A percentile compares a stretch with the other conserved stretches of the same genome.
These are phyloP conservation scores for Martiniozyma asiatica DNA, from an alignment of 1,139 yeast species.

Conservation along the genomic window DNA sequence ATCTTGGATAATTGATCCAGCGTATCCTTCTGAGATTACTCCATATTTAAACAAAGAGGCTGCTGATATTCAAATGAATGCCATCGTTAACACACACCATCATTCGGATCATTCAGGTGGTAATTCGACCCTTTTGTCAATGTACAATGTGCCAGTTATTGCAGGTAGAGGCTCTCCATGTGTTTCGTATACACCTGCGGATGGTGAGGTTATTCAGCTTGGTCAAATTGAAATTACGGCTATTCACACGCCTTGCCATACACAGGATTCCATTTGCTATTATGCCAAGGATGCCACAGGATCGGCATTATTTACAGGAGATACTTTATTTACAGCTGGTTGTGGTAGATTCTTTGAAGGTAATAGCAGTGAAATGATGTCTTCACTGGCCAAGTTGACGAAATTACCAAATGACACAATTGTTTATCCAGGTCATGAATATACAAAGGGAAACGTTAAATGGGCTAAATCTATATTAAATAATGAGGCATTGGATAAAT, in stretches of 20 bases:
- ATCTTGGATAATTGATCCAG: conserved; percentile 88
- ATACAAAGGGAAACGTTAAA: conserved; percentile 69
- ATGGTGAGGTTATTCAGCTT: conserved; percentile 46
- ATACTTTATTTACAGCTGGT: conserved; percentile 86
- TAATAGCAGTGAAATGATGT: conserved; percentile 66
- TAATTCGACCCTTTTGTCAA: conserved; percentile 35
- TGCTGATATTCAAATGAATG: conserved; percentile 42
- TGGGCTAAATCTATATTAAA: conserved; percentile 60
- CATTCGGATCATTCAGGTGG: conserved; percentile 95
- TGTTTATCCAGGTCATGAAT: conserved; percentile 93
- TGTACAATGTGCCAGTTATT: conserved; percentile 56
- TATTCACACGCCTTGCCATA: conserved; percentile 93
- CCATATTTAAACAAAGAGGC: conserved; percentile 25
- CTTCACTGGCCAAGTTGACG: conserved; percentile 49
- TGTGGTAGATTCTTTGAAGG: conserved; percentile 98
- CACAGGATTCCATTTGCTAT: conserved; percentile 91
- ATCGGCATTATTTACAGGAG: conserved; percentile 84
- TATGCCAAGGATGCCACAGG: conserved; percentile 54
- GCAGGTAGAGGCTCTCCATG: conserved; percentile 75
- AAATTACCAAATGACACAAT: conserved; percentile 52
- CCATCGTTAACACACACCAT: conserved; percentile 91
- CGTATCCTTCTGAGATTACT: conserved; percentile 34
- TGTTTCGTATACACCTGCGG: conserved; percentile 57
- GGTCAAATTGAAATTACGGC: conserved; percentile 70
- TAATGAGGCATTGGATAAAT: conserved; percentile 38